Percentiles rank a stretch among this genome's conserved stretches.
These are phyloP conservation scores for Penicillium sp. DNA, from an alignment of 2,329 filamentous ascomycete species.

Conservation along the genomic window DNA sequence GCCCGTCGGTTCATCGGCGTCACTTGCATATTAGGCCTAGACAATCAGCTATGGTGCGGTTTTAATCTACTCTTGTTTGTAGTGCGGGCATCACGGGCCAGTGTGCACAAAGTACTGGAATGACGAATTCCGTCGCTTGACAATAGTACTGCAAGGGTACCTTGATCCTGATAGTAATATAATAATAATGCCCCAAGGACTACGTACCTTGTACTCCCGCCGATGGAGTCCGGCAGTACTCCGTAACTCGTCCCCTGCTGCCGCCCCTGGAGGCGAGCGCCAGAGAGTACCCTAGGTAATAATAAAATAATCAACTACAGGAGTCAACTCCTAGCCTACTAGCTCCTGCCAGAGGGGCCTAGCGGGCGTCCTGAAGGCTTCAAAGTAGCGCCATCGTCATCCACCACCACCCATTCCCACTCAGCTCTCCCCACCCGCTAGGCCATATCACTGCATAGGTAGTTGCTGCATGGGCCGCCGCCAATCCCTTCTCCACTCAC, in stretches of 20 bases:
- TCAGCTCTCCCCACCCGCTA: constrained; percentile 28
- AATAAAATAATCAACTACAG: background rate
- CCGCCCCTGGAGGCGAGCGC: background rate
- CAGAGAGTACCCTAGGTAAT: background rate
- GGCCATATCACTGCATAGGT: constrained; percentile 32
- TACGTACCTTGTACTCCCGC: background rate
- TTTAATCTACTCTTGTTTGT: background rate
- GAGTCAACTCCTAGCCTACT: constrained; percentile 9
- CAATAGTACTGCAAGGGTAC: background rate
- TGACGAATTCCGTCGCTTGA: background rate
- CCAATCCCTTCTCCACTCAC: constrained; percentile 39
- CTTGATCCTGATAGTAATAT: background rate
- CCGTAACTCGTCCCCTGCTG: constrained; percentile 8
- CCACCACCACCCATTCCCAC: constrained; percentile 26
- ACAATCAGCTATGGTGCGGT: constrained; percentile 9
- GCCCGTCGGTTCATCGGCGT: constrained; percentile 27
- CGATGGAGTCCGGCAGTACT: constrained; percentile 8
- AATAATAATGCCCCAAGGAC: background rate
- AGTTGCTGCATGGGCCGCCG: constrained; percentile 40
- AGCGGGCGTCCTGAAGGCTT: background rate
- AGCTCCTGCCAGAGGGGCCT: constrained; percentile 1
- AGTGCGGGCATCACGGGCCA: background rate
- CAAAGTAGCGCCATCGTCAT: constrained; percentile 19
- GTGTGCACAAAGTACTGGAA: background rate
- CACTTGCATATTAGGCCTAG: constrained; percentile 20